phyloP scores from a whole-genome alignment of 495 filamentous ascomycete genomes.

The Trichoderma parareesei region DNA sequence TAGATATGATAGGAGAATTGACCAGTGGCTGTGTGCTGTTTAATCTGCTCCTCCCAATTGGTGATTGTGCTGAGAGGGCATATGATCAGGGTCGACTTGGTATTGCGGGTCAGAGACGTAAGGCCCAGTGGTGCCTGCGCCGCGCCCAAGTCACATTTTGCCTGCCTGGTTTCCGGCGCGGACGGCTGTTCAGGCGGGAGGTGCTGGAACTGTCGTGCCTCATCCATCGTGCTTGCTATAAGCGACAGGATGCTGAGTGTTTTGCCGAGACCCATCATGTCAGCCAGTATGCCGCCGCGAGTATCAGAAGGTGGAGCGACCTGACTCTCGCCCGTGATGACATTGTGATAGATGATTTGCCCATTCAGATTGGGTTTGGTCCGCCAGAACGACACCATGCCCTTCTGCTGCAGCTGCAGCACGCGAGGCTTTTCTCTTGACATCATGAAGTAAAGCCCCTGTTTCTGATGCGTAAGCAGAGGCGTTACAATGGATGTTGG shows the following conservation, averaged over 20 bases:
- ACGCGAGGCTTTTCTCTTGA: slow-evolving; percentile 57
- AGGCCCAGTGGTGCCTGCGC: slow-evolving; percentile 22
- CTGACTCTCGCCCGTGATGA: slow-evolving; percentile 67
- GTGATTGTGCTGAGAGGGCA: slow-evolving; percentile 80
- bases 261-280: slow-evolving; percentile 98
- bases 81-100: slow-evolving; percentile 78
- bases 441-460: slow-evolving; percentile 82
- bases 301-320: slow-evolving; percentile 58
- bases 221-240: slow-evolving; percentile 50
- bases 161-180: slow-evolving; percentile 22
- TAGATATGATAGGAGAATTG: slow-evolving; percentile 66
- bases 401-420: slow-evolving; percentile 30
- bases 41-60: slow-evolving; percentile 89
- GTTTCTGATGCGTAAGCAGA: slow-evolving; percentile 81
- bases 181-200: slow-evolving; percentile 32
- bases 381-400: slow-evolving; percentile 70
- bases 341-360: slow-evolving; percentile 57
- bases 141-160: background rate
- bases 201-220: slow-evolving; percentile 50
- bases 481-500: slow-evolving; percentile 53
- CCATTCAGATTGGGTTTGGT: slow-evolving; percentile 44
- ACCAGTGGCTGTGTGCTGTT: slow-evolving; percentile 59
- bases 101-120: slow-evolving; percentile 52
- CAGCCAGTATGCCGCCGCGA: slow-evolving; percentile 83
- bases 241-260: slow-evolving; percentile 83